Conservation (phyloP, 1,284 basidiomycete species). For the Ganoderma meredithae region DNA sequence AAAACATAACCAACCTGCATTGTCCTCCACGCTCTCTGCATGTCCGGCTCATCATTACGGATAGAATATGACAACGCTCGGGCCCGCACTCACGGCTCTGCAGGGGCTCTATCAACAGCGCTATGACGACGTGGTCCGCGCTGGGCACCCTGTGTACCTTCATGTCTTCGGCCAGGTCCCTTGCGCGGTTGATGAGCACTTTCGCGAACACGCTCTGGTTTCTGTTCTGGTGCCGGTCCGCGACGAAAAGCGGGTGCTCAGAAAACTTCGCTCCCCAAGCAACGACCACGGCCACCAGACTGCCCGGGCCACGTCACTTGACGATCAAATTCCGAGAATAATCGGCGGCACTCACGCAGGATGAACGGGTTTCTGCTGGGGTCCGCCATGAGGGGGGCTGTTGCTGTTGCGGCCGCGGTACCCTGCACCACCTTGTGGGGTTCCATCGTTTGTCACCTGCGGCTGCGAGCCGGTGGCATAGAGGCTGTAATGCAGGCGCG, state of each 20-base stretch:
- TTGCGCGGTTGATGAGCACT: constrained; percentile 78
- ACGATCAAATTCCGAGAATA: too few species aligned
- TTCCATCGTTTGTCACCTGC: constrained; percentile 17
- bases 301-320: background rate
- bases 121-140: constrained; percentile 82
- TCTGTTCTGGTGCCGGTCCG: constrained; percentile 75
- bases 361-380: constrained; percentile 34
- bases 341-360: constrained; percentile 33
- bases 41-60: constrained; percentile 25
- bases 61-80: constrained; percentile 3
- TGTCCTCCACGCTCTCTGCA: constrained; percentile 72
- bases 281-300: constrained; percentile 83
- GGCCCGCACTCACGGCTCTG: constrained; percentile 74
- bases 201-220: constrained; percentile 82
- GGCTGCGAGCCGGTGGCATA: constrained; percentile 36
- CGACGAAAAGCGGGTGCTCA: constrained; percentile 81
- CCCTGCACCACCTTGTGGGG: constrained; percentile 23
- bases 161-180: constrained; percentile 84
- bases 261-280: constrained; percentile 95
- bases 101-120: constrained; percentile 77
- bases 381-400: constrained; percentile 27
- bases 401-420: constrained; percentile 30
- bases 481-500: constrained; percentile 64
- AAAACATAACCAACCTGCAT: constrained; percentile 54
- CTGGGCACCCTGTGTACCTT: constrained; percentile 86